Percentiles rank a stretch among this genome's conserved stretches.
These are phyloP conservation scores for Jackrogersella minutella DNA, from an alignment of 495 filamentous ascomycete species.

Conservation along the genomic window DNA sequence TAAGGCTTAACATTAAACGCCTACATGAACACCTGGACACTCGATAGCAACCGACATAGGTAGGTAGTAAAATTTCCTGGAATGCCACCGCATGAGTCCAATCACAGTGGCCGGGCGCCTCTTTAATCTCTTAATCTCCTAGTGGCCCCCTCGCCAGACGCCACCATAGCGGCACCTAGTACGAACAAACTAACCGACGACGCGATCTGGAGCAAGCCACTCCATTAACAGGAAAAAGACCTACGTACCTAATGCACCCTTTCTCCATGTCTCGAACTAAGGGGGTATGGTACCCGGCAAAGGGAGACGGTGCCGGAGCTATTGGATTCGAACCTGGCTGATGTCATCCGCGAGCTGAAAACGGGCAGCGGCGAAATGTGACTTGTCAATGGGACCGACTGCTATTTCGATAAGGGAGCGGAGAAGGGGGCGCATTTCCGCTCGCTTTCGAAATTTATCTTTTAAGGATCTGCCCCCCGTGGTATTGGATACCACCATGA, in stretches of 20 bases:
- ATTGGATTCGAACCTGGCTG: not conserved
- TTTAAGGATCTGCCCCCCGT: constrained; percentile 1
- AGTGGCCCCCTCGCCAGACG: constrained; percentile 8
- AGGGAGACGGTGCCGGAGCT: no score
- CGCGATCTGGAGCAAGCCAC: not conserved
- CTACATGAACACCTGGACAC: not conserved
- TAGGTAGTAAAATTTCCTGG: no score
- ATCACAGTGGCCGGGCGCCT: not conserved
- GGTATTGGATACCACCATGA: no score
- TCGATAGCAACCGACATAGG: not conserved
- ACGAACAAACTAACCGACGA: constrained; percentile 5
- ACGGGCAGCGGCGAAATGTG: not conserved
- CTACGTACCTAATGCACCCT: no score
- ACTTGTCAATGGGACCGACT: constrained; percentile 16
- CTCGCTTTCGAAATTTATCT: not conserved
- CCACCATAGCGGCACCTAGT: constrained; percentile 26
- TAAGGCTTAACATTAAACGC: not conserved
- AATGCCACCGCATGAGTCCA: constrained; percentile 2
- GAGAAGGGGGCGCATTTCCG: constrained; percentile 7
- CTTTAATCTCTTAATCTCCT: constrained; percentile 15
- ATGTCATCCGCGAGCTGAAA: constrained; percentile 29
- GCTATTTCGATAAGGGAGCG: not conserved
- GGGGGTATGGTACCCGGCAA: no score
- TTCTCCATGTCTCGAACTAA: not conserved
- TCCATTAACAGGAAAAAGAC: no score